Conservation (phyloP, 140 eudicot genomes). For the Anethum foeniculum region DNA sequence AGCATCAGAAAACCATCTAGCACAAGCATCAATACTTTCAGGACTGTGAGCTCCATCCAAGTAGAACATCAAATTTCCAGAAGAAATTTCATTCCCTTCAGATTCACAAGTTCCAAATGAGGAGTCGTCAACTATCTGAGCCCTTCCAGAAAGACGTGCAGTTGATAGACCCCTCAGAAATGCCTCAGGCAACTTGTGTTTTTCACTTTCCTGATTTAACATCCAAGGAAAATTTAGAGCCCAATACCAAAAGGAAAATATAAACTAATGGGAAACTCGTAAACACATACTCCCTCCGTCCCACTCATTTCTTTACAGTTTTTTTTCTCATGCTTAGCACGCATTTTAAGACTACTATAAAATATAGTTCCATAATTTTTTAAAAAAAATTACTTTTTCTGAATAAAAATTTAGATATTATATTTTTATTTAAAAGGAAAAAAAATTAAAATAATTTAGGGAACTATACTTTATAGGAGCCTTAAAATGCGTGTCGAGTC, state of each 20-base stretch:
- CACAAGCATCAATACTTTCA: constrained; percentile 94
- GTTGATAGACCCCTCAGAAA: constrained; percentile 70
- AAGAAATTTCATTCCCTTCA: constrained; percentile 22
- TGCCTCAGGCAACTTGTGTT: constrained; percentile 51
- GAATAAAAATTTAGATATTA: no score
- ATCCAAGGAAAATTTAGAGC: neutral
- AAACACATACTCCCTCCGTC: no score
- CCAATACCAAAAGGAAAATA: neutral
- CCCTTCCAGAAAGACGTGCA: constrained; percentile 87
- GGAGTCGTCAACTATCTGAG: constrained; percentile 53
- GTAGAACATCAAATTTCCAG: constrained; percentile 61
- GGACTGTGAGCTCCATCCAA: constrained; percentile 97
- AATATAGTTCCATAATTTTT: no score
- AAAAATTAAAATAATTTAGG: no score
- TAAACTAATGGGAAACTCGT: neutral
- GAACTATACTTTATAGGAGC: no score
- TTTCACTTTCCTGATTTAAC: constrained; percentile 36
- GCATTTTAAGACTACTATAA: no score
- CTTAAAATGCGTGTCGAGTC: no score
- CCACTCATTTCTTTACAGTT: no score
- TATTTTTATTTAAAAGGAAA: no score
- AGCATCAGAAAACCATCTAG: constrained; percentile 67
- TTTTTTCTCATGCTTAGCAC: no score
- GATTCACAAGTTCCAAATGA: constrained; percentile 17
- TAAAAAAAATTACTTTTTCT: no score